phyloP scores from a whole-genome alignment of 352 stramenopile genomes.

The Phytophthora capsici region DNA sequence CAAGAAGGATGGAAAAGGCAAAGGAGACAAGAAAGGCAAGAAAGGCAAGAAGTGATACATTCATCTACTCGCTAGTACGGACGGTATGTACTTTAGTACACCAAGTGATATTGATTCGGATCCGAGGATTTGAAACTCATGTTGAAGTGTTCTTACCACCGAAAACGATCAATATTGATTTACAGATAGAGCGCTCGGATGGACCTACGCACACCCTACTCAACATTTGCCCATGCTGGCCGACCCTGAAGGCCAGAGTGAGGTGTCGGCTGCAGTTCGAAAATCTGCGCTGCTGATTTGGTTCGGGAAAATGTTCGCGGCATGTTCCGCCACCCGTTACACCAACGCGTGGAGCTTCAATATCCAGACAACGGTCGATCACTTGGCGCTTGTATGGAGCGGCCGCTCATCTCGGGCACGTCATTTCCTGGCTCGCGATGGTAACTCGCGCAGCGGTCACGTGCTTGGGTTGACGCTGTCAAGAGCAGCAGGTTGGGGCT shows the following conservation, averaged over 20 bases:
- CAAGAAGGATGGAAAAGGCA: conserved; percentile 63
- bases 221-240: too few relatives aligned
- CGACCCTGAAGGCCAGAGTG: too few relatives aligned
- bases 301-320: conserved; percentile 11
- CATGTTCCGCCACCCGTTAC: conserved; percentile 18
- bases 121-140: too few relatives aligned
- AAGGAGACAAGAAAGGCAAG: conserved; percentile 6
- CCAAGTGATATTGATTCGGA: too few relatives aligned
- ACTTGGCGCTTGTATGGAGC: conserved; percentile 7
- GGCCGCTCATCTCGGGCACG: conserved; percentile 11
- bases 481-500: neutral
- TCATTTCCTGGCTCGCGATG: conserved; percentile 13
- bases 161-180: too few relatives aligned
- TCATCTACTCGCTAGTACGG: too few relatives aligned
- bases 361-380: neutral
- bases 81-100: too few relatives aligned
- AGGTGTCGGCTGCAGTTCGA: neutral
- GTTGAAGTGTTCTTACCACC: too few relatives aligned
- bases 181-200: too few relatives aligned
- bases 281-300: conserved; percentile 12
- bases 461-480: neutral
- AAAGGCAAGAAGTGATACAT: too few relatives aligned
- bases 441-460: neutral
- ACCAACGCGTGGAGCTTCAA: conserved; percentile 15
- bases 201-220: neutral